Percentiles rank a stretch among this genome's conserved stretches.
Conservation (phyloP, 2,329 filamentous ascomycete species). For the Claviceps citrina region DNA sequence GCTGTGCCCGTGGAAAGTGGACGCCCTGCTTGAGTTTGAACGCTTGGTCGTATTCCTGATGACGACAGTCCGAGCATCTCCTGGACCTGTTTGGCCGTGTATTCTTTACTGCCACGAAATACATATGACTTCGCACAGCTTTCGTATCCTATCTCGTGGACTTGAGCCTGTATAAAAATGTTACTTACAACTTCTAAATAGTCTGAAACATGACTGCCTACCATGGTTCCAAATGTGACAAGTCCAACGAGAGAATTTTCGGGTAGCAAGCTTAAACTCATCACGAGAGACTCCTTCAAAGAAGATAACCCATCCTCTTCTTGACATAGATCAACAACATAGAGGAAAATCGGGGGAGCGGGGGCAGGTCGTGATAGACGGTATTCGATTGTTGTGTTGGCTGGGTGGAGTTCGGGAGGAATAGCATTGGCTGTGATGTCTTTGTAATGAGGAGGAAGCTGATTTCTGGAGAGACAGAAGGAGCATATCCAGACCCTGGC, state of each 20-base stretch:
- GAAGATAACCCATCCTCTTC: constrained; percentile 74
- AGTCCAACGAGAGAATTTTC: constrained; percentile 70
- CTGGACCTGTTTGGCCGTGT: constrained; percentile 95
- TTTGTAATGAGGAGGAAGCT: constrained; percentile 74
- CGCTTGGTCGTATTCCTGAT: constrained; percentile 56
- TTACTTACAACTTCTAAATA: not conserved
- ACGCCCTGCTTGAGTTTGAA: constrained; percentile 60
- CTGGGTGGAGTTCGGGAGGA: constrained; percentile 66
- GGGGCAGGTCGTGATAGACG: constrained; percentile 65
- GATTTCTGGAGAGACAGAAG: constrained; percentile 73
- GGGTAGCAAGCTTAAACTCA: constrained; percentile 69
- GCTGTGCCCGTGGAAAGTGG: constrained; percentile 65
- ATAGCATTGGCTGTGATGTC: constrained; percentile 74
- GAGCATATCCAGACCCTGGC: constrained; percentile 79
- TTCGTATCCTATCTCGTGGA: constrained; percentile 94
- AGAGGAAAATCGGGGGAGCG: constrained; percentile 73
- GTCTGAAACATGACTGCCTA: constrained; percentile 21
- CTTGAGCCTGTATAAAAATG: constrained; percentile 45
- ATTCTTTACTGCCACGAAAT: constrained; percentile 95
- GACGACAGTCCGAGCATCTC: constrained; percentile 86
- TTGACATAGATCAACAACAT: constrained; percentile 78
- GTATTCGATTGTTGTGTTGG: constrained; percentile 84
- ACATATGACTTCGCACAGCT: constrained; percentile 98
- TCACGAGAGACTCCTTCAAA: constrained; percentile 72
- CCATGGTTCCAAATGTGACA: constrained; percentile 88